Evolutionary conservation across 2,329 filamentous ascomycete species (phyloP), one percentile per base, ranked within the genome.

Genomic region (Aspergillus vadensis): DNA sequence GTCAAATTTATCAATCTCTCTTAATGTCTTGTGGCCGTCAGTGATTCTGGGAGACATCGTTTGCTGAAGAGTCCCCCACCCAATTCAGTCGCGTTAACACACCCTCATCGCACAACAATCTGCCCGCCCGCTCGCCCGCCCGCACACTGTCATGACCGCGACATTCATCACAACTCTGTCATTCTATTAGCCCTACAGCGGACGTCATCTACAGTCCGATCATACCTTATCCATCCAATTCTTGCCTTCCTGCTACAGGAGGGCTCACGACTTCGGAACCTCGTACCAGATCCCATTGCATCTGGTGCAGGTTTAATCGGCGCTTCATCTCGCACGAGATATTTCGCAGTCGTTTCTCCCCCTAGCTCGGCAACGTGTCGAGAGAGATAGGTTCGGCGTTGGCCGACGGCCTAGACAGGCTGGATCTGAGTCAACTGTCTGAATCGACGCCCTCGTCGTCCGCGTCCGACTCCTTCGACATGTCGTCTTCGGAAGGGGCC

Each of bases 361-460:
- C 39, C 50, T 68, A 71, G 65, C 68, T 73, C 72, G 71, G 70
- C 78, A 79, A 76, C 74, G 75, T 80, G 77, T 80, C 77, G 76
- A 77, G 74, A 76, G 74, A 74, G 73, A 75, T 69, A 72, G 73
- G 70, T 70, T 77, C 74, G 72, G 75, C 74, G 72, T 74, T 80
- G 76, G 78, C 77, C 76, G 71, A 79, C 69, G 78, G 78, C 76
- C 77, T 80, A 67, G 75, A 79, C 69, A 77, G 77, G 77, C 77
- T 80, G 74, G 76, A 79, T 72, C 66, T 79, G 68, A 75, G 73
- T 73, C 76, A 78, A 76, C 71, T 77, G 72, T 77, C 77, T 71
- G 72, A 75, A 74, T 78, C 76, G 67, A 77, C 76, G 62, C 69
- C 72, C 62, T 76, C 75, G 30, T 74, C 73, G 59, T 72, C 76